Percentiles rank a stretch among this genome's conserved stretches.
Conservation (phyloP, 2,329 filamentous ascomycete species). For the Calonectria crousiana region DNA sequence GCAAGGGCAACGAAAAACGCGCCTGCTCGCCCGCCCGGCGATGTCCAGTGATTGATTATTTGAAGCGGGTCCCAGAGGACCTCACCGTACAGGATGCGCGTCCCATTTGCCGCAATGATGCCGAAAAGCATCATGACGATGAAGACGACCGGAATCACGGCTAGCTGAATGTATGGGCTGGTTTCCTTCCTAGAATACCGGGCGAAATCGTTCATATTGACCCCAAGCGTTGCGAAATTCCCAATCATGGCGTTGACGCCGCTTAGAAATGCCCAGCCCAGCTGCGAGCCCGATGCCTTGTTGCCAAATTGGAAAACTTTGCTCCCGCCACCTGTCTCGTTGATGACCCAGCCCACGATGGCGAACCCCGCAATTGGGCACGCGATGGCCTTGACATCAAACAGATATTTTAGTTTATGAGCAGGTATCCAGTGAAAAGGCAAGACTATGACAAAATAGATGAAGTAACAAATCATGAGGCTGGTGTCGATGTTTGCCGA, state of each 20-base stretch:
- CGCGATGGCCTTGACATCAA: not conserved
- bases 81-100: not conserved
- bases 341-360: not conserved
- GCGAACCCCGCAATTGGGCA: not conserved
- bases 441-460: not conserved
- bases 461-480: not conserved
- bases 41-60: conserved; percentile 1
- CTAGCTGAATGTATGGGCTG: not conserved
- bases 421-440: not conserved
- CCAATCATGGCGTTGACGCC: not conserved
- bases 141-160: not conserved
- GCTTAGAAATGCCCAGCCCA: not conserved
- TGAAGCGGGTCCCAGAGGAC: not conserved
- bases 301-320: not conserved
- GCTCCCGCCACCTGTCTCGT: not conserved
- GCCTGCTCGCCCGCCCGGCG: not conserved
- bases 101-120: not conserved
- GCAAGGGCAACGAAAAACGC: not conserved
- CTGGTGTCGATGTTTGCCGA: not conserved
- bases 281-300: not conserved
- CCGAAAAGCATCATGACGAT: not conserved
- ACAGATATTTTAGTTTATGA: not conserved
- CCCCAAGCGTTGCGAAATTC: not conserved
- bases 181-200: not conserved
- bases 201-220: not conserved